Evolutionary conservation across 257 asterid genomes (phyloP), one percentile per base, ranked within the genome.

Genomic region (Scutellaria barbata): DNA sequence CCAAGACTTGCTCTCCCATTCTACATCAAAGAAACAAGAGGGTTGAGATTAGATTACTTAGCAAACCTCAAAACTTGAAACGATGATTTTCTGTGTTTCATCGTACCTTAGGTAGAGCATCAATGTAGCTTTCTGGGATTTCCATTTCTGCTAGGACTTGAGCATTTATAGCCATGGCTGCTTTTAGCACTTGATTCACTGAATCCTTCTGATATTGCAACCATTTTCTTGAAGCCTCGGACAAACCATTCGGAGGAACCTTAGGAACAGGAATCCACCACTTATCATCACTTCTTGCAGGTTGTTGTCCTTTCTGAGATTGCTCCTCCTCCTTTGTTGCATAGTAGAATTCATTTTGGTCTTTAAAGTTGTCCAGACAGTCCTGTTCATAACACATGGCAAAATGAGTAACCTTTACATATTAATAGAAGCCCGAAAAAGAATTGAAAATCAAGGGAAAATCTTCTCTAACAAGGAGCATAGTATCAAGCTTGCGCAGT

Each of bases 1-100:
- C 95, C 95, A 35, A 88, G 84, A 68, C 92, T 88, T 40, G 86
- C 86, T 77, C 92, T 84, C 46, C 95, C 95, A 78, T 85, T 86
- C 91, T 88, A 22, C 50, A 16, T 18, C 10, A 51, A 22, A 63
- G 42, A 30, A 60, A 18, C 43, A 75, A 12, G 52, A 10, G 11
- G 5, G 13, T 20, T n/a, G 13, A 12, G 20, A 9, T 54, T 33
- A 56, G 33, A 11, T 10, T n/a, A 56, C 11, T 25, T 33, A 63
- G 20, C 13, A 50, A 16, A 17, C 5, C 12, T 42, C 6, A n/a
- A 12, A 37, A 5, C 45, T 68, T 11, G 22, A 25, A 11, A 9
- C 18, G 41, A 64, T 37, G 10, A 10, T 8, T 61, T 60, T 45
- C 58, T 11, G n/a, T 59, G 42, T 61, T 20, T 72, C 52, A 8